phyloP scores from a whole-genome alignment of 345 rosid genomes.

The Citrus unshiu region DNA sequence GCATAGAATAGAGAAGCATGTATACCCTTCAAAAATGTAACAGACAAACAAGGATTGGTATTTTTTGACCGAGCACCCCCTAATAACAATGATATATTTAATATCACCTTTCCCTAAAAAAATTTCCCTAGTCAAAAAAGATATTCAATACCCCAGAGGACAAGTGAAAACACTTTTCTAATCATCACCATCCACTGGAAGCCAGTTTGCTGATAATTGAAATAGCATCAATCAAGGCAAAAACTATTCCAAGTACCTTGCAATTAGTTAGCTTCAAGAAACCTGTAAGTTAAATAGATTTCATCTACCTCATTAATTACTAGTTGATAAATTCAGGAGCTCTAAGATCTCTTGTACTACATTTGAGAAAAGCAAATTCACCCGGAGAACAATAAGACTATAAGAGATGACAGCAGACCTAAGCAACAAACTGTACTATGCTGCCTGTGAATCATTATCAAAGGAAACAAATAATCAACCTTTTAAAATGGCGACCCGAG shows the following conservation, averaged over 20 bases:
- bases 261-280: not conserved
- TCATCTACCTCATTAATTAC: not conserved
- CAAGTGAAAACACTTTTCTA: conserved; percentile 2
- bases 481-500: conserved; percentile 89
- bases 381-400: conserved; percentile 5
- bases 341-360: not conserved
- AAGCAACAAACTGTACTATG: not conserved
- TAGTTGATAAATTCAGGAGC: not conserved
- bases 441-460: not conserved
- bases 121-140: not conserved
- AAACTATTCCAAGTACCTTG: not conserved
- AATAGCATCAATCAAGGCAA: not conserved
- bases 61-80: not conserved
- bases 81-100: not conserved
- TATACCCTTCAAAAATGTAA: not conserved
- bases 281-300: not conserved
- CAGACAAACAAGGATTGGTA: not conserved
- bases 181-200: not conserved
- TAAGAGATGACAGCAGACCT: not conserved
- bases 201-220: not conserved
- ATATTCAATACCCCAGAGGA: not conserved
- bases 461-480: conserved; percentile 37
- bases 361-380: not conserved
- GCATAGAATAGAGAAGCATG: not conserved
- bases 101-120: not conserved